phyloP scores from a whole-genome alignment of 2,329 filamentous ascomycete genomes.

The Hyphodiscus sp. region DNA sequence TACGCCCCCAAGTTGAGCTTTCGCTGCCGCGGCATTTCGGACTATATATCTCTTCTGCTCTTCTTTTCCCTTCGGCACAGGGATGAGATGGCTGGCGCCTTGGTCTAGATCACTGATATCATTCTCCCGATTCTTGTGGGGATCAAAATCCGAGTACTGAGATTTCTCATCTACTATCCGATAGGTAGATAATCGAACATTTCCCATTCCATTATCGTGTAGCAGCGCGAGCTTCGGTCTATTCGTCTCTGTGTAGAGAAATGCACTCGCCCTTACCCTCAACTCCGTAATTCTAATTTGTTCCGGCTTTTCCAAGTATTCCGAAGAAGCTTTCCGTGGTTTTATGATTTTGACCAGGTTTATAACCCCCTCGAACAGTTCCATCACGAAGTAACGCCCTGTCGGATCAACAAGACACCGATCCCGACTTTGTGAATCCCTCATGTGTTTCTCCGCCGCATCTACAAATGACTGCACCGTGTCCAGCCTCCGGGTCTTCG shows the following conservation, averaged over 20 bases:
- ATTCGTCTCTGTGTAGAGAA: slow-evolving; percentile 49
- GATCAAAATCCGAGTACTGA: slow-evolving; percentile 48
- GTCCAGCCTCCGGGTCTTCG: slow-evolving; percentile 43
- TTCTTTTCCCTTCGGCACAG: slow-evolving; percentile 49
- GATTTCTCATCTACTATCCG: slow-evolving; percentile 52
- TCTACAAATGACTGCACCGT: slow-evolving; percentile 46
- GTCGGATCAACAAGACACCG: slow-evolving; percentile 79
- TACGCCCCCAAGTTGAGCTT: slow-evolving; percentile 60
- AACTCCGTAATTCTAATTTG: slow-evolving; percentile 60
- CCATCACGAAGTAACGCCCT: slow-evolving; percentile 58
- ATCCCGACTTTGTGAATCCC: slow-evolving; percentile 77
- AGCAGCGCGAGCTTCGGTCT: slow-evolving; percentile 58
- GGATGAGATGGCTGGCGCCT: slow-evolving; percentile 55
- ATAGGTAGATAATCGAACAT: slow-evolving; percentile 53
- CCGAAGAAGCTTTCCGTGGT: slow-evolving; percentile 44
- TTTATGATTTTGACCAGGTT: slow-evolving; percentile 56
- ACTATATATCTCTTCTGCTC: slow-evolving; percentile 55
- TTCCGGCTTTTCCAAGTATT: slow-evolving; percentile 54
- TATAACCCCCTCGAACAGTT: slow-evolving; percentile 63
- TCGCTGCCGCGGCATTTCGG: slow-evolving; percentile 41
- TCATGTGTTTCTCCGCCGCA: slow-evolving; percentile 51
- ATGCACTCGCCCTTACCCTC: slow-evolving; percentile 58
- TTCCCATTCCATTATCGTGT: slow-evolving; percentile 55
- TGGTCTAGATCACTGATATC: slow-evolving; percentile 47
- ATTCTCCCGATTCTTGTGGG: slow-evolving; percentile 47